Percentiles rank a stretch among this genome's conserved stretches.
These are phyloP conservation scores for Theileria sp. DNA, from an alignment of 169 alveolate genomes.

Conservation along the genomic window DNA sequence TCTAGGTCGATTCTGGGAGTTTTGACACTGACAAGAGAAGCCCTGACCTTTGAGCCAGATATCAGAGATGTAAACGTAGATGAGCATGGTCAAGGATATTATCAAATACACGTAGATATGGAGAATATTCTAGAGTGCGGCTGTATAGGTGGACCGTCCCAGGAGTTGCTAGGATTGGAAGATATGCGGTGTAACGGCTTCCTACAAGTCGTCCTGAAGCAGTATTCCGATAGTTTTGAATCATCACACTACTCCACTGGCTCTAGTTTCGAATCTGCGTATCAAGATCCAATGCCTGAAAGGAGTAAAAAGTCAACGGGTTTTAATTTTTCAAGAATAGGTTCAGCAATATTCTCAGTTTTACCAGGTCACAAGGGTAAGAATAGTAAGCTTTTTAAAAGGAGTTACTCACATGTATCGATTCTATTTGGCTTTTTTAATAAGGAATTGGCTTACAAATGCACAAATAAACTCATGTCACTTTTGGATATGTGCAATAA, in stretches of 20 bases:
- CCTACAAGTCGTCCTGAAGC: slow-evolving; percentile 47
- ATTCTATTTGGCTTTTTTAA: slow-evolving; percentile 58
- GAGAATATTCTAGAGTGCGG: slow-evolving; percentile 73
- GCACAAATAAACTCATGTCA: slow-evolving; percentile 52
- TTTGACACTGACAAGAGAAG: slow-evolving; percentile 72
- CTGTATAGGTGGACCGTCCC: slow-evolving; percentile 68
- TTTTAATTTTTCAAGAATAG: not conserved
- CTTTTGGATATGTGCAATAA: slow-evolving; percentile 38
- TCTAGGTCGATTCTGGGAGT: slow-evolving; percentile 67
- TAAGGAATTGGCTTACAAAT: slow-evolving; percentile 52
- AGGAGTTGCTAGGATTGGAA: slow-evolving; percentile 47
- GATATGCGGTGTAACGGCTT: slow-evolving; percentile 66
- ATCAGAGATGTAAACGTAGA: slow-evolving; percentile 71
- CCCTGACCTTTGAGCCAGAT: slow-evolving; percentile 78
- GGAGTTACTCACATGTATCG: slow-evolving; percentile 10
- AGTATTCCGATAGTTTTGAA: slow-evolving; percentile 7
- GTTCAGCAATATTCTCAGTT: slow-evolving; percentile 8
- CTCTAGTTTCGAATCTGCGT: slow-evolving; percentile 11
- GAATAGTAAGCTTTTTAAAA: not conserved
- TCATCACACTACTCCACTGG: not conserved
- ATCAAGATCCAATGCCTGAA: not conserved
- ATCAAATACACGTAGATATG: slow-evolving; percentile 74
- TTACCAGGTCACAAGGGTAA: not conserved
- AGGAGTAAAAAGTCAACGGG: not conserved
- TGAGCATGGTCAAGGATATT: slow-evolving; percentile 70